Conservation (phyloP, 176 grass and related monocot species). For the Cenchrus purpureus region DNA sequence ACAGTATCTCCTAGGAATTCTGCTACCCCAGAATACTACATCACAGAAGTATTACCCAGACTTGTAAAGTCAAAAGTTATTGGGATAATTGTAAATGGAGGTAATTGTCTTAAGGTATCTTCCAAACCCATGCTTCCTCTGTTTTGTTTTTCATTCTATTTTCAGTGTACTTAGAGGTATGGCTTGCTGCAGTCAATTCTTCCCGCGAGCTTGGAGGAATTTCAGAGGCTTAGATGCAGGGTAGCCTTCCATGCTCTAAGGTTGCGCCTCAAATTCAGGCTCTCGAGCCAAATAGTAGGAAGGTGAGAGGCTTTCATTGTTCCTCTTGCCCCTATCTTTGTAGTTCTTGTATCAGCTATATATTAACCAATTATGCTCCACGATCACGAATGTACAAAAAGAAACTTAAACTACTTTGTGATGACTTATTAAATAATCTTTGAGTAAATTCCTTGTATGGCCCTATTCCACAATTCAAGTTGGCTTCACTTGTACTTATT, state of each 20-base stretch:
- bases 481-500: constrained; percentile 29
- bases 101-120: constrained; percentile 95
- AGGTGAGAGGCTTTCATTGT: constrained; percentile 54
- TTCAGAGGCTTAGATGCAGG: constrained; percentile 94
- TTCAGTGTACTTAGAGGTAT: constrained; percentile 32
- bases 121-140: constrained; percentile 27
- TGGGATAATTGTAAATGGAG: constrained; percentile 87
- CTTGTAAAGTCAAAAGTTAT: constrained; percentile 88
- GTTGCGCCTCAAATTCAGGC: constrained; percentile 85
- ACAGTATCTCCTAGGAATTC: constrained; percentile 80
- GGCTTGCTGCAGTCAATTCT: constrained; percentile 75
- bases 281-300: constrained; percentile 73
- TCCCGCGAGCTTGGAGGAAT: constrained; percentile 76
- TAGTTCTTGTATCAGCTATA: not conserved
- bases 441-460: no score
- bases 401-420: not conserved
- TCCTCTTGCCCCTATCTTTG: not conserved
- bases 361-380: not conserved
- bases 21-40: constrained; percentile 77
- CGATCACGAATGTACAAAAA: not conserved
- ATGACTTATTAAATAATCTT: constrained; percentile 10
- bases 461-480: not conserved
- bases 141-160: constrained; percentile 29
- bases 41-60: constrained; percentile 74
- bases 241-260: constrained; percentile 92